phyloP scores from a whole-genome alignment of 495 filamentous ascomycete genomes.

The Neurospora hispaniola region DNA sequence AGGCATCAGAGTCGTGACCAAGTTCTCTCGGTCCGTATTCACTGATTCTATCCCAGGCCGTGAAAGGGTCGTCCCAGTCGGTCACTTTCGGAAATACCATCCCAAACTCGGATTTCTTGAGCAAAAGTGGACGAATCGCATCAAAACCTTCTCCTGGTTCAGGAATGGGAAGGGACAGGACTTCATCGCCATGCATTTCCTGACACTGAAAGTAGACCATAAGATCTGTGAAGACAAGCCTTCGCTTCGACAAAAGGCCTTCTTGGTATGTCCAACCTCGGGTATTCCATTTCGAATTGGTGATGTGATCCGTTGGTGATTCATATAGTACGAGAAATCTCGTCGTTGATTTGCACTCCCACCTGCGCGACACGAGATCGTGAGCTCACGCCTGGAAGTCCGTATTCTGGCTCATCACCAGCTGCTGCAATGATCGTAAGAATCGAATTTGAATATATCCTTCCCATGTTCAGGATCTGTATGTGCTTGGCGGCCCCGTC shows the following conservation, averaged over 20 bases:
- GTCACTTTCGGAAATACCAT: neutral
- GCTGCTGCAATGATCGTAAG: constrained; percentile 26
- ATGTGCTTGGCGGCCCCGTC: constrained; percentile 11
- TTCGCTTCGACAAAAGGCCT: constrained; percentile 19
- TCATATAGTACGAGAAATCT: neutral
- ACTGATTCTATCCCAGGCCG: neutral
- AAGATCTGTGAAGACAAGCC: constrained; percentile 11
- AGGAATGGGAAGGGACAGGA: neutral
- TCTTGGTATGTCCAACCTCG: constrained; percentile 38
- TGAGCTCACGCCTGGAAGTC: constrained; percentile 19
- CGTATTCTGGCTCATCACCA: constrained; percentile 13
- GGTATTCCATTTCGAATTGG: constrained; percentile 18
- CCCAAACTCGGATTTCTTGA: rapidly evolving
- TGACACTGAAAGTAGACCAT: constrained; percentile 30
- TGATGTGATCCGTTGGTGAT: constrained; percentile 1
- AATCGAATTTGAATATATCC: constrained; percentile 22
- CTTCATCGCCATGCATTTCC: constrained; percentile 13
- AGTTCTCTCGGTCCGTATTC: neutral
- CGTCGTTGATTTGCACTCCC: neutral
- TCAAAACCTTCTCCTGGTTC: neutral
- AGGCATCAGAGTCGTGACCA: neutral
- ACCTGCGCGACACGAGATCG: neutral
- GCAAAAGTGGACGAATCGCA: neutral
- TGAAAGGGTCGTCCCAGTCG: neutral
- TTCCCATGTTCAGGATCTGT: constrained; percentile 24